These are phyloP conservation scores for Carex littledalei DNA, from an alignment of 176 grass and related monocot species.

Conservation along the genomic window DNA sequence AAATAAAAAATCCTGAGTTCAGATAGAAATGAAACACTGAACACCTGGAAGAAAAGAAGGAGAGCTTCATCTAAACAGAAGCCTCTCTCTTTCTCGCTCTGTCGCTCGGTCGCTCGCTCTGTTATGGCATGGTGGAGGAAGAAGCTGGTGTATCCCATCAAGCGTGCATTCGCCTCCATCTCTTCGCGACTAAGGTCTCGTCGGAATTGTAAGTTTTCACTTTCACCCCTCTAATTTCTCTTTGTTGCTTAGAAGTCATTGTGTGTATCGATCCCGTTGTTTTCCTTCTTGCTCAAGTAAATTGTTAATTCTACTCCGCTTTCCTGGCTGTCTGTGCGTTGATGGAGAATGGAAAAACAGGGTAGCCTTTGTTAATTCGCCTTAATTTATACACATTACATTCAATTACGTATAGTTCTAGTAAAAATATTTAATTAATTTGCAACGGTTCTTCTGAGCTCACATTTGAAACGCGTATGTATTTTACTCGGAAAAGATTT, in stretches of 20 bases:
- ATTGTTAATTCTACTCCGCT: background rate
- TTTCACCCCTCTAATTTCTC: background rate
- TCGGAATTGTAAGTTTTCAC: constrained; percentile 45
- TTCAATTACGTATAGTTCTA: too few species aligned
- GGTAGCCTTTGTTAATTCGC: background rate
- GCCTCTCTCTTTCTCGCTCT: background rate
- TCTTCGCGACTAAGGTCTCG: constrained; percentile 38
- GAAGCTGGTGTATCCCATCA: constrained; percentile 63
- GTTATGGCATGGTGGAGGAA: constrained; percentile 71
- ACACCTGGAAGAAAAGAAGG: background rate
- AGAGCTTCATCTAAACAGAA: background rate
- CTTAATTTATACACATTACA: background rate
- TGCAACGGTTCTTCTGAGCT: too few species aligned
- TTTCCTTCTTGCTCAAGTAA: background rate
- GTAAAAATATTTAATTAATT: too few species aligned
- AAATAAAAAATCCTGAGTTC: background rate
- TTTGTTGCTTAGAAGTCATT: background rate
- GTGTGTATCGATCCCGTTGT: background rate
- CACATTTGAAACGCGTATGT: too few species aligned
- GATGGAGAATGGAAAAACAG: background rate
- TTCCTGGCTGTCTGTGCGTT: background rate
- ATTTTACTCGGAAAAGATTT: too few species aligned
- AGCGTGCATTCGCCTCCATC: constrained; percentile 58
- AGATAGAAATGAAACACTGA: background rate
- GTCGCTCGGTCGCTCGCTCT: too few species aligned